These are phyloP conservation scores for Ceriops zippeliana DNA, from an alignment of 345 rosid genomes.

Conservation along the genomic window DNA sequence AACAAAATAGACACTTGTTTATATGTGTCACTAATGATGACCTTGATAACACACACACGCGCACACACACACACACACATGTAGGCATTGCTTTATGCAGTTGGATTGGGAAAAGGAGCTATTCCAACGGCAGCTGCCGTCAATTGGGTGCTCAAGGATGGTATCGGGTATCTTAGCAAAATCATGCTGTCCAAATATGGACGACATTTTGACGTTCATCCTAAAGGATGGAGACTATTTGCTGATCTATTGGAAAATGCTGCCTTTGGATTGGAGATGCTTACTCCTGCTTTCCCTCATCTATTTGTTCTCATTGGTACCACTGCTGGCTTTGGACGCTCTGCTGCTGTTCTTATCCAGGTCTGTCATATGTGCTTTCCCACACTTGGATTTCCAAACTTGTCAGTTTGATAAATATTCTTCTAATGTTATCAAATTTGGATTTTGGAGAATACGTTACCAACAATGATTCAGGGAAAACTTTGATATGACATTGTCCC, in stretches of 20 bases:
- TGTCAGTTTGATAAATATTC: neutral
- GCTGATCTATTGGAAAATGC: conserved; percentile 94
- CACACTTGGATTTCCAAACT: too few relatives aligned
- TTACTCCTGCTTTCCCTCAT: conserved; percentile 88
- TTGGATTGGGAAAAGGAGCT: conserved; percentile 96
- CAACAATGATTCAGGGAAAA: neutral
- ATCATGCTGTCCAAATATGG: conserved; percentile 85
- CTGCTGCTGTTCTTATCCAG: conserved; percentile 95
- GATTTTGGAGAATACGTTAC: neutral
- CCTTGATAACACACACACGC: too few relatives aligned
- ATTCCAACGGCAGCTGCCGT: conserved; percentile 96
- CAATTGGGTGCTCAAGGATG: conserved; percentile 97
- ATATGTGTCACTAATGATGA: too few relatives aligned
- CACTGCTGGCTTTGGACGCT: conserved; percentile 87
- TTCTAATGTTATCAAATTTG: neutral
- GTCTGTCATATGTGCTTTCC: conserved; percentile 19
- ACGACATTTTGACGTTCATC: conserved; percentile 92
- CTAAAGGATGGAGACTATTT: conserved; percentile 93
- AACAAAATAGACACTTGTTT: too few relatives aligned
- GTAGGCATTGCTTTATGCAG: conserved; percentile 93
- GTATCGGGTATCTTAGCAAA: conserved; percentile 92
- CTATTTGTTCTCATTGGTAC: conserved; percentile 78
- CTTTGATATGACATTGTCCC: neutral
- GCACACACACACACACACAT: too few relatives aligned
- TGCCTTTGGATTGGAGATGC: conserved; percentile 90